phyloP scores from a whole-genome alignment of 2,329 filamentous ascomycete genomes.

The Penicillium fuscoglaucum region DNA sequence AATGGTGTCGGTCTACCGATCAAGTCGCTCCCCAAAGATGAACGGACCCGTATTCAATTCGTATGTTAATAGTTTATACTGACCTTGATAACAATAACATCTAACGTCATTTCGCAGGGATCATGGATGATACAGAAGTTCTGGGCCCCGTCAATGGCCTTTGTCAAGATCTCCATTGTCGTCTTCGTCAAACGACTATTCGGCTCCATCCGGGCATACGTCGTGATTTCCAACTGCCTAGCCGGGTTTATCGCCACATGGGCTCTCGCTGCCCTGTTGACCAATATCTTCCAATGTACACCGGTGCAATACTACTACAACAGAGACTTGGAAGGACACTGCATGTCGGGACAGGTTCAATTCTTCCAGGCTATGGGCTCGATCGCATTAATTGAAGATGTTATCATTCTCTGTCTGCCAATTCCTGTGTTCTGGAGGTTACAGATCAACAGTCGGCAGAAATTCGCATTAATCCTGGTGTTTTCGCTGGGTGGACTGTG shows the following conservation, averaged over 20 bases:
- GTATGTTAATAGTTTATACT: neutral
- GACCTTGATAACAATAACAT: neutral
- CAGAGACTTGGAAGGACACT: constrained; percentile 18
- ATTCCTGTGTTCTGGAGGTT: constrained; percentile 22
- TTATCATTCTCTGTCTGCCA: constrained; percentile 22
- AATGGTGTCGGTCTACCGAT: constrained; percentile 11
- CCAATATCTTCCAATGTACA: constrained; percentile 23
- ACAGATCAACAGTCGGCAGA: constrained; percentile 6
- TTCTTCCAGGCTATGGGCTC: constrained; percentile 19
- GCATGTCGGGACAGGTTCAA: constrained; percentile 19
- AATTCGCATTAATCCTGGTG: neutral
- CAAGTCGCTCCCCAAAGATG: neutral
- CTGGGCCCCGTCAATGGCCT: constrained; percentile 19
- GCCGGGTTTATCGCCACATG: constrained; percentile 12
- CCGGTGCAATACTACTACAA: constrained; percentile 24
- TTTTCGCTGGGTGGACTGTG: neutral
- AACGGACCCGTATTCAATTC: neutral
- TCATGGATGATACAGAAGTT: constrained; percentile 25
- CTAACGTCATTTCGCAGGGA: neutral
- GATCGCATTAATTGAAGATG: constrained; percentile 17
- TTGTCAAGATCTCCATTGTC: constrained; percentile 24
- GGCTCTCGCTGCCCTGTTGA: constrained; percentile 18
- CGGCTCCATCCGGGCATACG: constrained; percentile 2
- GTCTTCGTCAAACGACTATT: constrained; percentile 20
- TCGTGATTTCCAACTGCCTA: constrained; percentile 2